These are phyloP conservation scores for Chytriomyces sp. DNA, from an alignment of 192 early-diverging fungal genomes.

Conservation along the genomic window DNA sequence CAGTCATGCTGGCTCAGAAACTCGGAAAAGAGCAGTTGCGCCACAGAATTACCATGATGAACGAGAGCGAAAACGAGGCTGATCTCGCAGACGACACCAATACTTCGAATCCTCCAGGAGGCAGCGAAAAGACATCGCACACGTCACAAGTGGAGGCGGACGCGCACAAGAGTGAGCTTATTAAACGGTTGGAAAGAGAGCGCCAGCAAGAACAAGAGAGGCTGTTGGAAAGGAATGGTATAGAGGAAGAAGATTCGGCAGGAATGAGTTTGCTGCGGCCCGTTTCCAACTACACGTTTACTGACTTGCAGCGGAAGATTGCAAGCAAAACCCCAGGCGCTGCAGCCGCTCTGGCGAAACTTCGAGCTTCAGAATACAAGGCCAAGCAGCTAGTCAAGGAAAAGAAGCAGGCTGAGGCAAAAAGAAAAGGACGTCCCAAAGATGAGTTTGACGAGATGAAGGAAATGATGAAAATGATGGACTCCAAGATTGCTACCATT, in stretches of 20 bases:
- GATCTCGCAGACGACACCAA: neutral
- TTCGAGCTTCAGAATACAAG: conserved; percentile 20
- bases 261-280: neutral
- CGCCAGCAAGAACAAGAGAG: neutral
- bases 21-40: conserved; percentile 17
- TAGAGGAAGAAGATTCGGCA: neutral
- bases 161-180: conserved; percentile 5
- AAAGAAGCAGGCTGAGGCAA: neutral
- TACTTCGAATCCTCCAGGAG: neutral
- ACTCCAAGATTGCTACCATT: conserved; percentile 41
- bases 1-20: conserved; percentile 3
- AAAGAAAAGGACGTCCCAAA: conserved; percentile 17
- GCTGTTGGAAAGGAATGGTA: neutral
- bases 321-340: conserved; percentile 6
- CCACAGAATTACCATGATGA: conserved; percentile 17
- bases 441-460: conserved; percentile 56
- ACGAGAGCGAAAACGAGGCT: neutral
- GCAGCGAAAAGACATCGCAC: neutral
- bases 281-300: neutral
- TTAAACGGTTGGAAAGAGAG: conserved; percentile 7
- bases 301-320: neutral
- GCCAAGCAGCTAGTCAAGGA: neutral
- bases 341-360: conserved; percentile 21
- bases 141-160: neutral
- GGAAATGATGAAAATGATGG: conserved; percentile 45